Percentiles rank a stretch among this genome's conserved stretches.
Conservation (phyloP, 495 filamentous ascomycete genomes). For the Penicillium paxilli region DNA sequence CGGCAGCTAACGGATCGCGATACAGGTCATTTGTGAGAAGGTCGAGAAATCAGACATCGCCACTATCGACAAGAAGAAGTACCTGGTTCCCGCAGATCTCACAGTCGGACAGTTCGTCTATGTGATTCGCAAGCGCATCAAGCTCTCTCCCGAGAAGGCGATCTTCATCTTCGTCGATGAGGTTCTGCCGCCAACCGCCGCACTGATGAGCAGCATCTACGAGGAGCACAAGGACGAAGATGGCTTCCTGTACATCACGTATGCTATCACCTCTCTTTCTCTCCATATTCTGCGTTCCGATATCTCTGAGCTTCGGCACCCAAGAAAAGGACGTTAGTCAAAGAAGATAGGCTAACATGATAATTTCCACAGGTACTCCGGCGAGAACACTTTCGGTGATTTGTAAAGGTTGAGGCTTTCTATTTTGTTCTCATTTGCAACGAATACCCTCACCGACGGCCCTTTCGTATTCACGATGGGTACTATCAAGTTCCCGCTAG, state of each 20-base stretch:
- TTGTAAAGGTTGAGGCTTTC: conserved; percentile 26
- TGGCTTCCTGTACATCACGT: conserved; percentile 61
- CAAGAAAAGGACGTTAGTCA: too few relatives aligned
- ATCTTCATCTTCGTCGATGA: conserved; percentile 99
- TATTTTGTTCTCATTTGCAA: conserved; percentile 6
- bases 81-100: conserved; percentile 94
- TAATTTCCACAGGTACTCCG: conserved; percentile 74
- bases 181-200: conserved; percentile 93
- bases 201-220: conserved; percentile 99
- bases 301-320: background rate
- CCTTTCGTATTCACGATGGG: background rate
- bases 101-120: conserved; percentile 99
- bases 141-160: conserved; percentile 98
- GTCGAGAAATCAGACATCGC: conserved; percentile 99
- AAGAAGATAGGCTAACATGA: conserved; percentile 33
- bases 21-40: conserved; percentile 97
- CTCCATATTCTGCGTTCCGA: background rate
- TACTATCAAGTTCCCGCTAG: background rate
- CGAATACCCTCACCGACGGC: background rate
- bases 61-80: conserved; percentile 99
- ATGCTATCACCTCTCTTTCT: conserved; percentile 19
- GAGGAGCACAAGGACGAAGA: conserved; percentile 90
- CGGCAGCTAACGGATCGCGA: conserved; percentile 29
- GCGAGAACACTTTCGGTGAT: conserved; percentile 97
- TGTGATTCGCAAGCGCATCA: conserved; percentile 99